Evolutionary conservation across 2,329 filamentous ascomycete genomes (phyloP).

Genomic region (Neopestalotiopsis sp.): DNA sequence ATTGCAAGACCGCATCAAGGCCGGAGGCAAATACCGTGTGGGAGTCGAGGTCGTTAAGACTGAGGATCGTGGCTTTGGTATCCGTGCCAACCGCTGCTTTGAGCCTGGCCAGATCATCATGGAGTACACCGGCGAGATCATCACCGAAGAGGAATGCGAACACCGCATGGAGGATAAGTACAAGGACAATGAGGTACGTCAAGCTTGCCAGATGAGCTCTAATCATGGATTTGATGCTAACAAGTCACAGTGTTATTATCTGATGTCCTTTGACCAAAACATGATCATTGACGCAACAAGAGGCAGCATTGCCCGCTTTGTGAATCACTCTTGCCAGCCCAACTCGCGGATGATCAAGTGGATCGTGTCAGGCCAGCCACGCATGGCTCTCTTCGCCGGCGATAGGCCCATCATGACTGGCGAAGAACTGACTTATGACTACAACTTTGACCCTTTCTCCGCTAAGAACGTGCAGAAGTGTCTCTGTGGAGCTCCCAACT

Average conservation of each 20-base stretch:
- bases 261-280: constrained; percentile 98
- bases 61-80: constrained; percentile 83
- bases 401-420: constrained; percentile 90
- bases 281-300: constrained; percentile 98
- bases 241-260: constrained; percentile 80
- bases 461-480: constrained; percentile 72
- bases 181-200: constrained; percentile 84
- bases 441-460: constrained; percentile 74
- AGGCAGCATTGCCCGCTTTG: constrained; percentile 94
- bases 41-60: constrained; percentile 97
- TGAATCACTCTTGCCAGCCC: constrained; percentile 96
- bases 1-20: constrained; percentile 74
- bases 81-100: constrained; percentile 89
- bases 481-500: constrained; percentile 67
- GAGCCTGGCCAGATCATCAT: constrained; percentile 93
- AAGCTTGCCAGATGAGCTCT: background rate
- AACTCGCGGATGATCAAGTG: constrained; percentile 99
- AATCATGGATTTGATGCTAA: constrained; percentile 21
- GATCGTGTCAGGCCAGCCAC: constrained; percentile 90
- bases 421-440: constrained; percentile 95
- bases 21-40: constrained; percentile 84
- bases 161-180: constrained; percentile 92
- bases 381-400: constrained; percentile 96
- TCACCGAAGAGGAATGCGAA: constrained; percentile 92
- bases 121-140: constrained; percentile 97